Conservation (phyloP, 2,329 filamentous ascomycete genomes). For the Xylariales sp. region DNA sequence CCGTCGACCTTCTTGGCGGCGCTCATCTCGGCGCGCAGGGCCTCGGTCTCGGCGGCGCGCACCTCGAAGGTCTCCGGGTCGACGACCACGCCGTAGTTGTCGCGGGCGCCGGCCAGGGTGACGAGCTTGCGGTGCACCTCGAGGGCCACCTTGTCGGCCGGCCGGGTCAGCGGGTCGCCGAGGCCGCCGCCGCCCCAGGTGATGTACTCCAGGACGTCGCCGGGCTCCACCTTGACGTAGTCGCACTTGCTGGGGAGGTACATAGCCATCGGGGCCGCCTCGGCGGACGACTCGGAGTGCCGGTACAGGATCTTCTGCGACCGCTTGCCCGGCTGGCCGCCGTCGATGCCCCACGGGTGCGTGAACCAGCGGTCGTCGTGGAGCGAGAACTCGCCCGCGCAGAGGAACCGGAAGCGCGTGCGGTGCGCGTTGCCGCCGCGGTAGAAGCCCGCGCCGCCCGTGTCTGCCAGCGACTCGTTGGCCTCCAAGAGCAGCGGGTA, state of each 20-base stretch:
- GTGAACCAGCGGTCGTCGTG: conserved; percentile 46
- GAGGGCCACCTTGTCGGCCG: conserved; percentile 35
- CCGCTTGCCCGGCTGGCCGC: conserved; percentile 36
- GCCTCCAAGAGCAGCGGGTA: conserved; percentile 43
- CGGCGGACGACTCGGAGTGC: conserved; percentile 31
- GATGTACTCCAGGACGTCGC: conserved; percentile 43
- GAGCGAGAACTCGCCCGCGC: conserved; percentile 39
- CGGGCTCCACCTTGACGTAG: conserved; percentile 37
- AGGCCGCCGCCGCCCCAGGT: conserved; percentile 46
- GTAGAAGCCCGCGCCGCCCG: conserved; percentile 41
- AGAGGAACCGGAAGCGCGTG: conserved; percentile 40
- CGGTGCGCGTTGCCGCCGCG: conserved; percentile 44
- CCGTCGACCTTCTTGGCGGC: conserved; percentile 14
- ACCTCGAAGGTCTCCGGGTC: conserved; percentile 28
- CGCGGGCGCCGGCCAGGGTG: conserved; percentile 32
- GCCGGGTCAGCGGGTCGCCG: conserved; percentile 39
- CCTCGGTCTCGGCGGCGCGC: conserved; percentile 27
- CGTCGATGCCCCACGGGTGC: conserved; percentile 43
- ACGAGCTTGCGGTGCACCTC: conserved; percentile 41
- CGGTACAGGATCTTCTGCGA: conserved; percentile 37
- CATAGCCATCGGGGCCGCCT: conserved; percentile 23
- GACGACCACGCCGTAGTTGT: conserved; percentile 41
- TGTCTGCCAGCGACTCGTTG: conserved; percentile 41
- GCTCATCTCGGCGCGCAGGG: conserved; percentile 26
- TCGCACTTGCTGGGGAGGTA: conserved; percentile 42